Percentiles rank a stretch among this genome's conserved stretches.
Conservation (phyloP, 805 yeast species). For the Metschnikowia matae region DNA sequence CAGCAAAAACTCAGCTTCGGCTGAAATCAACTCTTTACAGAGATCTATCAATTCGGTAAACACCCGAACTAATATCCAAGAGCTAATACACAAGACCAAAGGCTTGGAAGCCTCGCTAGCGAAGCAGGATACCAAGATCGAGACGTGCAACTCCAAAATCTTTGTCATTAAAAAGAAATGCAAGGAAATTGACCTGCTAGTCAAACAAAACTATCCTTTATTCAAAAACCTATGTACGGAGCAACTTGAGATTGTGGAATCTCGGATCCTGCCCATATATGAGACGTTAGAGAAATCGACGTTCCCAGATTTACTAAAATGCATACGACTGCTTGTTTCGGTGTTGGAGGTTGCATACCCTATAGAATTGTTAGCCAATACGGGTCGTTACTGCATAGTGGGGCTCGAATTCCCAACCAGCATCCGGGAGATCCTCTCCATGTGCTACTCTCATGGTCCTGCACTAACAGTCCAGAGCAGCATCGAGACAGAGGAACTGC, state of each 20-base stretch:
- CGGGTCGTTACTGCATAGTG: constrained; percentile 26
- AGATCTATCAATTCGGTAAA: not conserved
- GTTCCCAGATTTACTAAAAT: constrained; percentile 21
- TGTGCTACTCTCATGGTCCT: constrained; percentile 20
- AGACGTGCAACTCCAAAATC: constrained; percentile 21
- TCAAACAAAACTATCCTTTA: constrained; percentile 17
- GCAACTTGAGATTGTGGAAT: constrained; percentile 23
- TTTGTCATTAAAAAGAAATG: constrained; percentile 21
- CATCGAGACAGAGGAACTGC: constrained; percentile 4
- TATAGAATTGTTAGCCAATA: constrained; percentile 21
- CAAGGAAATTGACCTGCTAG: constrained; percentile 15
- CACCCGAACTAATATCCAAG: not conserved
- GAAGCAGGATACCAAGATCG: constrained; percentile 23
- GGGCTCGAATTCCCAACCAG: constrained; percentile 36
- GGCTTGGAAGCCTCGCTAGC: not conserved
- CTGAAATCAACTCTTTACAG: constrained; percentile 18
- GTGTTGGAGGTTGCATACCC: constrained; percentile 23
- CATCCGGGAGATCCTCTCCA: constrained; percentile 26
- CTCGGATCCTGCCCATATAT: constrained; percentile 27
- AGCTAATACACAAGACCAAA: not conserved
- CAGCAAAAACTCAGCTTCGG: constrained; percentile 21
- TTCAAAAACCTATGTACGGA: constrained; percentile 16
- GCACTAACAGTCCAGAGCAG: constrained; percentile 9
- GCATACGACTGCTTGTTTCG: constrained; percentile 13
- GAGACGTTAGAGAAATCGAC: constrained; percentile 21